Conservation (phyloP, 257 asterid genomes). For the Nicotiana undulata region DNA sequence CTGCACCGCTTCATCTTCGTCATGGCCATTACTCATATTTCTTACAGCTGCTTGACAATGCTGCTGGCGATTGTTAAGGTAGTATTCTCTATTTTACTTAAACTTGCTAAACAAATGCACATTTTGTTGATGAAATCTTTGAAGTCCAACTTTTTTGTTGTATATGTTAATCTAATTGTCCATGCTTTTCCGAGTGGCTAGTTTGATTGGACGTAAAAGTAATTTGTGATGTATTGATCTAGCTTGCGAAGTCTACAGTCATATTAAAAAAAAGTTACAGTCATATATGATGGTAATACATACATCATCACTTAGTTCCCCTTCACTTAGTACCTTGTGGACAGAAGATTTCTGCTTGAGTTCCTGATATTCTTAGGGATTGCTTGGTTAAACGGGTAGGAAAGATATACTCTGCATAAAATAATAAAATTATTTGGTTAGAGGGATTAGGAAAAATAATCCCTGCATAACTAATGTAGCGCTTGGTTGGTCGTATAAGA, state of each 20-base stretch:
- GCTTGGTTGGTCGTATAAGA: no score
- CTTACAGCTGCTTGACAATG: conserved; percentile 98
- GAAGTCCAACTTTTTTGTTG: not conserved
- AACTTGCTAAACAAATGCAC: not conserved
- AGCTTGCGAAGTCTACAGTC: not conserved
- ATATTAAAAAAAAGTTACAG: not conserved
- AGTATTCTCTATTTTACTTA: conserved; percentile 4
- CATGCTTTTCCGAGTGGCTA: not conserved
- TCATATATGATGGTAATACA: not conserved
- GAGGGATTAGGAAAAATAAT: no score
- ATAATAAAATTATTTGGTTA: no score
- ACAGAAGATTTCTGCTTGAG: not conserved
- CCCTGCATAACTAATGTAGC: no score
- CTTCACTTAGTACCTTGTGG: not conserved
- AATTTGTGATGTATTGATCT: not conserved
- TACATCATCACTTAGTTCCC: not conserved
- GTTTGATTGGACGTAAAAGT: not conserved
- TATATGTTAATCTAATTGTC: not conserved
- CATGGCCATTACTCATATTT: conserved; percentile 90
- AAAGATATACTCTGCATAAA: no score
- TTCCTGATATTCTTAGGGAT: not conserved
- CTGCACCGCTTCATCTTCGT: conserved; percentile 96
- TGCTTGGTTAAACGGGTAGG: no score
- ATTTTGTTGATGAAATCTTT: not conserved
- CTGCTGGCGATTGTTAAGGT: conserved; percentile 95